phyloP scores from a whole-genome alignment of 1,139 yeast genomes.

The Sporopachydermia cereana region DNA sequence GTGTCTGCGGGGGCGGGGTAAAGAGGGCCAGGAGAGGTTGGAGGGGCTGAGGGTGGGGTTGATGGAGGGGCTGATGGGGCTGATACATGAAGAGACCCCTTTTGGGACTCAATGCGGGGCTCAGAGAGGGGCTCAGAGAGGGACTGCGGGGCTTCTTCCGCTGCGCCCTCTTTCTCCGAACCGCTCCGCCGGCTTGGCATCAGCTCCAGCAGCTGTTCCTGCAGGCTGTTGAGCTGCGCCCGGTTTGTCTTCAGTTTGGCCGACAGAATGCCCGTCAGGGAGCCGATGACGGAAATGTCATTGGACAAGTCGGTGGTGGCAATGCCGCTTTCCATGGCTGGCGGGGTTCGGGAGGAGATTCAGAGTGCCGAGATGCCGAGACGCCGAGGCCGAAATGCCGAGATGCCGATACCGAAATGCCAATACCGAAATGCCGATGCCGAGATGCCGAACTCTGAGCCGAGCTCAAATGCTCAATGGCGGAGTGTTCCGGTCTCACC shows the following conservation, averaged over 20 bases:
- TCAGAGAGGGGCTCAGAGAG: background rate
- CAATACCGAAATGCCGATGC: no score
- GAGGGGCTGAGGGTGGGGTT: background rate
- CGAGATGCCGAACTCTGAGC: no score
- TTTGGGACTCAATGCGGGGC: background rate
- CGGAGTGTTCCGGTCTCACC: no score
- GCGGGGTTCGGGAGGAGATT: no score
- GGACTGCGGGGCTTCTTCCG: background rate
- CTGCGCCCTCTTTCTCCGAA: background rate
- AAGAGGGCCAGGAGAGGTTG: background rate
- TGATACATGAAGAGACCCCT: no score
- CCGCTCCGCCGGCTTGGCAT: background rate
- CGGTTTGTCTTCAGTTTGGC: constrained; percentile 1
- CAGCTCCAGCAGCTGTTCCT: background rate
- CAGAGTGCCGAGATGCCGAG: no score
- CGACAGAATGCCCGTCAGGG: background rate
- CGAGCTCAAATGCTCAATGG: no score
- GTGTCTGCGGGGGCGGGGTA: background rate
- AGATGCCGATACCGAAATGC: no score
- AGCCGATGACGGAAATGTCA: constrained; percentile 4
- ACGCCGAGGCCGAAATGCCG: no score
- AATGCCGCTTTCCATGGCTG: background rate
- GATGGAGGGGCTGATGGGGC: no score
- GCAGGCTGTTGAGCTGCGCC: background rate
- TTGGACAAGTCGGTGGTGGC: constrained; percentile 2